Percentiles rank a stretch among this genome's conserved stretches.
phyloP scores from a whole-genome alignment of 1,139 yeast species.

The Kodamaea derodonti region DNA sequence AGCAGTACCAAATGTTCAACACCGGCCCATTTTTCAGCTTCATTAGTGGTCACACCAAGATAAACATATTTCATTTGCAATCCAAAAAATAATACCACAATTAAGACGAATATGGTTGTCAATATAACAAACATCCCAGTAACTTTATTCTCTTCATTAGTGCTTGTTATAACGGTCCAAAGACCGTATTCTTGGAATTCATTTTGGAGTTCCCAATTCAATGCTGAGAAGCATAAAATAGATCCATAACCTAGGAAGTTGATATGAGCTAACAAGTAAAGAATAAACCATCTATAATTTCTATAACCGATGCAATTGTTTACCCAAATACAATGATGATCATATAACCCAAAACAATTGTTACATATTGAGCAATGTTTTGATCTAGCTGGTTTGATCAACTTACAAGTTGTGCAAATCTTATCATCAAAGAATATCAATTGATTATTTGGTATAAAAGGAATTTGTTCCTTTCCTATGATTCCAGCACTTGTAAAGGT shows the following conservation, averaged over 20 bases:
- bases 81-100: constrained; percentile 53
- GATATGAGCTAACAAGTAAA: constrained; percentile 55
- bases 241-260: constrained; percentile 62
- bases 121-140: constrained; percentile 53
- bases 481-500: constrained; percentile 57
- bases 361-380: constrained; percentile 82
- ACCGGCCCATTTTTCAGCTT: constrained; percentile 77
- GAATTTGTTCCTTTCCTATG: constrained; percentile 13
- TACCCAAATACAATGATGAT: constrained; percentile 95
- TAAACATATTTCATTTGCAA: constrained; percentile 63
- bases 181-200: constrained; percentile 13
- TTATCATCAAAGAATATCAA: constrained; percentile 52
- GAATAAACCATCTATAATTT: constrained; percentile 69
- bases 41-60: constrained; percentile 90
- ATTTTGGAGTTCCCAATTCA: constrained; percentile 11
- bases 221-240: constrained; percentile 29
- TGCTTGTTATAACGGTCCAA: constrained; percentile 26
- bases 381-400: constrained; percentile 79
- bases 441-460: constrained; percentile 44
- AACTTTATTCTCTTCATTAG: constrained; percentile 34
- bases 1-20: constrained; percentile 55
- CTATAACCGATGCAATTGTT: constrained; percentile 84
- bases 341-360: constrained; percentile 63
- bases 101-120: constrained; percentile 49
- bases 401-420: constrained; percentile 54